These are phyloP conservation scores for Huiozyma sinensis DNA, from an alignment of 805 yeast species.

Conservation along the genomic window DNA sequence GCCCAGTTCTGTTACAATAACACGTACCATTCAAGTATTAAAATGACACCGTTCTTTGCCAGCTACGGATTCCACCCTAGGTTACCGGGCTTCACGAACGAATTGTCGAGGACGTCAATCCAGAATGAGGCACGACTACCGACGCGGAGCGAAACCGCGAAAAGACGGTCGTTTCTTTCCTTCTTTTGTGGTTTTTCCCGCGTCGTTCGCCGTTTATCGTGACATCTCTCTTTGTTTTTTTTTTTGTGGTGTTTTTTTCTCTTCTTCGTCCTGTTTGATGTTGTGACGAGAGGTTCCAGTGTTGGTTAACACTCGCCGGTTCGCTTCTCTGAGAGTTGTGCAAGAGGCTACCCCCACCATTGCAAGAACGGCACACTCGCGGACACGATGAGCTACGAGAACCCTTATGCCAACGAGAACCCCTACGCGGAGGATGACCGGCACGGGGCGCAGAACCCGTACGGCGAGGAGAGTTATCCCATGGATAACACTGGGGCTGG, in stretches of 20 bases:
- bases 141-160: too few species aligned
- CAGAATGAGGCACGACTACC: too few species aligned
- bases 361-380: neutral
- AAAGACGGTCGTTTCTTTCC: too few species aligned
- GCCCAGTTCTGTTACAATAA: slow-evolving; percentile 2
- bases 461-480: slow-evolving; percentile 9
- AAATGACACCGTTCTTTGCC: slow-evolving; percentile 1
- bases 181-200: too few species aligned
- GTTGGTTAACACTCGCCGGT: too few species aligned
- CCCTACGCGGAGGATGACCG: slow-evolving; percentile 9
- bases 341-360: too few species aligned
- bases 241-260: too few species aligned
- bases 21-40: neutral
- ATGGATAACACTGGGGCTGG: slow-evolving; percentile 1
- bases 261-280: too few species aligned
- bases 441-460: slow-evolving; percentile 5
- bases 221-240: too few species aligned
- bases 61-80: slow-evolving; percentile 2
- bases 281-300: too few species aligned
- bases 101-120: neutral
- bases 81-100: slow-evolving; percentile 1
- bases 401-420: slow-evolving; percentile 21
- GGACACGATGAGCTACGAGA: slow-evolving; percentile 23
- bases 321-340: too few species aligned
- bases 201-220: too few species aligned